Base-by-base conservation (phyloP, 1,284 basidiomycete genomes). In the Ganoderma lingzhi region DNA sequence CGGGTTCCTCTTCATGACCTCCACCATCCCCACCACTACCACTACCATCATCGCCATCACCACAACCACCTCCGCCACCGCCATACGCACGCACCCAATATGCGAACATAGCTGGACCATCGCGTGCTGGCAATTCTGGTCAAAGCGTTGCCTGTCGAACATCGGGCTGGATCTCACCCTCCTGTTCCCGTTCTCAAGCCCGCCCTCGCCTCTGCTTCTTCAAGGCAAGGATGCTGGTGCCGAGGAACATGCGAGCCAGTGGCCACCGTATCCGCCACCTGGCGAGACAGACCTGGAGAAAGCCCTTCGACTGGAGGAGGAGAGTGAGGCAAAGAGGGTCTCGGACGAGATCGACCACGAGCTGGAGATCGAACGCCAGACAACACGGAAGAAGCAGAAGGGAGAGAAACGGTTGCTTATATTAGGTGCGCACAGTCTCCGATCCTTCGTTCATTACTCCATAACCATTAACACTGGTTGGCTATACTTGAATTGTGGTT, bases 291-390 rank as follows among this genome's bases (percentile, higher is more conserved):
- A 77, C 28, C 70, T 78, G 3, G 77, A 78, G 59, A 71, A 53
- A 32, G 73, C 75, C 1, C 48, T 76, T 23, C 84, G 88, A 15
- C 65, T 86, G 9, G 80, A 83, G 56, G 78, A 80, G 58, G 88
- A 89, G 76, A 80, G 80, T 23, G 84, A 88, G 73, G 88, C 88
- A 19, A 86, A 86, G 75, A 80, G 81, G 58, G 78, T 84, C 35
- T 89, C 85, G 76, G 87, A 89, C 68, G 80, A 78, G 12, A 90
- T 90, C 74, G 88, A 90, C 76, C 81, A 79, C 42, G 81, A 79
- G 45, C 76, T 90, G 23, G 82, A 83, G 67, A 72, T 73, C 12
- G 88, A 89, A 70, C 82, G 82, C 37, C 66, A 77, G 45, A 83
- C 85, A 62, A 19, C 63, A 23, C 77, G 78, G 64, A 79, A 78